Evolutionary conservation across 148 eudicot species (phyloP).

Genomic region (Cornus suecica): DNA sequence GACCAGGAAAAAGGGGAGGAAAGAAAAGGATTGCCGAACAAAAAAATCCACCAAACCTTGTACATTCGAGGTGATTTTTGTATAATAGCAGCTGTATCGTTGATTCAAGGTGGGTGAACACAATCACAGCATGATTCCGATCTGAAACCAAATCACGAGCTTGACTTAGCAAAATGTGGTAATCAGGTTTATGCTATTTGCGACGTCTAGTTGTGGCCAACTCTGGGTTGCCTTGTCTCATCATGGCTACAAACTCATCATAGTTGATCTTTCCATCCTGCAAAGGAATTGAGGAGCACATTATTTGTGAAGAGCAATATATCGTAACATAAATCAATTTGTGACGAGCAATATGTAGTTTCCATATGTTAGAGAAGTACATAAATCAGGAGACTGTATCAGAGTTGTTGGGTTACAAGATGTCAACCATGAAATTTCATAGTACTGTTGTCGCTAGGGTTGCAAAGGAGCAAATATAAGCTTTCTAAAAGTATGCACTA

Average conservation of each 20-base stretch:
- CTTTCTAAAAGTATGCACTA: neutral
- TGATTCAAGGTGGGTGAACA: neutral
- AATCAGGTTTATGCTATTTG: slow-evolving; percentile 28
- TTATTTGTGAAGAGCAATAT: neutral
- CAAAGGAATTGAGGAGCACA: slow-evolving; percentile 7
- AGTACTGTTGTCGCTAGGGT: too few relatives aligned
- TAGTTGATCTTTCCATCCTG: slow-evolving; percentile 96
- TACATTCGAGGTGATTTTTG: neutral
- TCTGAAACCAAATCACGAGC: neutral
- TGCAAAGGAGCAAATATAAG: too few relatives aligned
- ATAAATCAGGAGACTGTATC: too few relatives aligned
- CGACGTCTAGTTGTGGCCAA: slow-evolving; percentile 56
- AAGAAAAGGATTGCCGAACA: neutral
- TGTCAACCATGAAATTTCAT: too few relatives aligned
- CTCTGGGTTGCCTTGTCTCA: slow-evolving; percentile 92
- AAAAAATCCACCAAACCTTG: neutral
- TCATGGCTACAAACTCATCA: slow-evolving; percentile 95
- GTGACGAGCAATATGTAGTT: neutral
- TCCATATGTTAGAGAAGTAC: too few relatives aligned
- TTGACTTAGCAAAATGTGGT: neutral
- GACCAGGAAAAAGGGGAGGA: neutral
- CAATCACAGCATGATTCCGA: neutral
- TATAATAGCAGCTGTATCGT: too few relatives aligned
- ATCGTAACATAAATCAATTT: too few relatives aligned
- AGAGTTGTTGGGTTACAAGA: too few relatives aligned